Percentiles rank a stretch among this genome's conserved stretches.
These are phyloP conservation scores for Cytospora mali DNA, from an alignment of 2,329 filamentous ascomycete species.

Conservation along the genomic window DNA sequence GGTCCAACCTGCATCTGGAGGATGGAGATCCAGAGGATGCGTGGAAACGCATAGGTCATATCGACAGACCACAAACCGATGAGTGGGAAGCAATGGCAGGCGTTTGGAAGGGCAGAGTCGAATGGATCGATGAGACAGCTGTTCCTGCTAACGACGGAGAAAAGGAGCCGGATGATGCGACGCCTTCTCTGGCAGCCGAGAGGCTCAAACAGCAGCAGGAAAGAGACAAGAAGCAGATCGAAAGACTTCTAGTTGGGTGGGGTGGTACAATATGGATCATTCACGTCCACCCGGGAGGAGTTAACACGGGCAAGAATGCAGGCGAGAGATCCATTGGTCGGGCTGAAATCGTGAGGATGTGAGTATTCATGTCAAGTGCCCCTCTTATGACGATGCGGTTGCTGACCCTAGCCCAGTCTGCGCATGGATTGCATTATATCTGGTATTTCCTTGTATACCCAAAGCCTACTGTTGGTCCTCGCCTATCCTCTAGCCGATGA, in stretches of 20 bases:
- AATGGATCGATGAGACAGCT: conserved; percentile 87
- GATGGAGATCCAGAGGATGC: conserved; percentile 76
- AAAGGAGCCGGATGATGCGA: conserved; percentile 35
- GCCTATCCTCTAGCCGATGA: conserved; percentile 81
- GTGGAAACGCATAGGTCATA: conserved; percentile 93
- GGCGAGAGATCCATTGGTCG: conserved; percentile 74
- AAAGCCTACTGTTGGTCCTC: conserved; percentile 85
- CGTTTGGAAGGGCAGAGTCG: conserved; percentile 88
- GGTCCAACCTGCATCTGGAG: conserved; percentile 81
- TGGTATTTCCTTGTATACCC: conserved; percentile 94
- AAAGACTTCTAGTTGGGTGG: conserved; percentile 92
- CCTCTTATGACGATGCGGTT: neutral
- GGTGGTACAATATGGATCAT: conserved; percentile 96
- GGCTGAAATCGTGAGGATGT: conserved; percentile 93
- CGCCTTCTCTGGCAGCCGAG: conserved; percentile 48
- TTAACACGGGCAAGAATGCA: conserved; percentile 65
- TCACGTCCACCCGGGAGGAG: conserved; percentile 78
- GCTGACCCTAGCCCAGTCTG: conserved; percentile 59
- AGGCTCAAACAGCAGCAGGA: conserved; percentile 53
- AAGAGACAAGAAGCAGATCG: conserved; percentile 55
- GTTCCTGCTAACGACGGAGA: conserved; percentile 72
- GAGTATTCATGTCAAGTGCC: conserved; percentile 42
- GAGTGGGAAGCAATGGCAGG: conserved; percentile 96
- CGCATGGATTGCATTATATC: conserved; percentile 98
- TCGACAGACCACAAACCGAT: conserved; percentile 82